phyloP scores from a whole-genome alignment of 2,329 filamentous ascomycete species.

The Aspergillus sp. region DNA sequence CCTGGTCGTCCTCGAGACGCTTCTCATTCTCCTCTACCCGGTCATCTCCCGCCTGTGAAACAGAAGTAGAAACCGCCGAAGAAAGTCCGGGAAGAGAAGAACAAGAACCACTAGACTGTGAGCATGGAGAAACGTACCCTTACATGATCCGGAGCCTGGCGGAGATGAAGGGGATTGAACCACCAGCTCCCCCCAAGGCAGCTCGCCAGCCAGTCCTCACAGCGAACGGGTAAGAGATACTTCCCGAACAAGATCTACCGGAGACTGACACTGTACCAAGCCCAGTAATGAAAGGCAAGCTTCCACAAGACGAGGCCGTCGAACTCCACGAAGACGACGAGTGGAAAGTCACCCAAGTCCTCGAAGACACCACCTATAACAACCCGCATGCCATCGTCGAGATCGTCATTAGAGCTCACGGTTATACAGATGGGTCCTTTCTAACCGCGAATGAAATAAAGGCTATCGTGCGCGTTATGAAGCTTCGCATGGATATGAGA shows the following conservation, averaged over 20 bases:
- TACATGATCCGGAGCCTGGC: neutral
- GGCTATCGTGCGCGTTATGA: slow-evolving; percentile 9
- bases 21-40: neutral
- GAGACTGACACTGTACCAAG: neutral
- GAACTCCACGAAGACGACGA: neutral
- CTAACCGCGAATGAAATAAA: slow-evolving; percentile 3
- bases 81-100: no score
- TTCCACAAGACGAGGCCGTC: neutral
- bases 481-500: slow-evolving; percentile 2
- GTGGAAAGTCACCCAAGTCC: slow-evolving; percentile 6
- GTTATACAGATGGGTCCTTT: neutral
- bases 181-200: neutral
- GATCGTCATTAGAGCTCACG: neutral
- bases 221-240: neutral
- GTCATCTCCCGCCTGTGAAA: neutral
- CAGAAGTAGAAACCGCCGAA: no score
- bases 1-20: neutral
- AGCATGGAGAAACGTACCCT: neutral
- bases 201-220: neutral
- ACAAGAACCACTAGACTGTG: neutral
- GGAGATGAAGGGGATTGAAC: neutral
- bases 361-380: slow-evolving; percentile 5
- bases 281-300: slow-evolving; percentile 3
- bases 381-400: slow-evolving; percentile 5
- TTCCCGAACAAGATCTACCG: neutral